Conservation (phyloP, 495 filamentous ascomycete species). For the Polyplosphaeria fusca region DNA sequence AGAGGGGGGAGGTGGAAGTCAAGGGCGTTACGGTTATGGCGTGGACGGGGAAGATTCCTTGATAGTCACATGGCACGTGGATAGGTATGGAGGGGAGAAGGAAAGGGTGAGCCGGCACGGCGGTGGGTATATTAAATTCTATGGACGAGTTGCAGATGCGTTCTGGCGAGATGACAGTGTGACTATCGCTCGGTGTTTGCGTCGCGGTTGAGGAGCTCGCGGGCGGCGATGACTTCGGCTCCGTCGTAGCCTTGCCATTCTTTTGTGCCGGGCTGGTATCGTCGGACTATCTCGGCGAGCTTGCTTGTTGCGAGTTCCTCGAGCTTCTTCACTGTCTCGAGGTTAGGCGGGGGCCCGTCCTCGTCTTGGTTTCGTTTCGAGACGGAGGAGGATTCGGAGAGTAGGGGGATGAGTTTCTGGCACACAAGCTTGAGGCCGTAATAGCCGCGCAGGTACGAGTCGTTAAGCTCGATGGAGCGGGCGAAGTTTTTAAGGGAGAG, state of each 20-base stretch:
- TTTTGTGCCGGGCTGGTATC: constrained; percentile 54
- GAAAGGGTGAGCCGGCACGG: too few relatives aligned
- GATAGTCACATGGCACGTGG: too few relatives aligned
- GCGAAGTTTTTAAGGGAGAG: constrained; percentile 80
- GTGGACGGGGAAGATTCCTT: constrained; percentile 32
- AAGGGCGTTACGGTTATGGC: constrained; percentile 34
- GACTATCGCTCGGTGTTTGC: constrained; percentile 37
- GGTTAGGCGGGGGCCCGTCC: constrained; percentile 38
- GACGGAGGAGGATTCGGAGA: constrained; percentile 21
- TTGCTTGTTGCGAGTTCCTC: constrained; percentile 69
- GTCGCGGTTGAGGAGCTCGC: constrained; percentile 61
- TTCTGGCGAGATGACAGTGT: neutral
- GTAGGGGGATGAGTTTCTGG: constrained; percentile 34
- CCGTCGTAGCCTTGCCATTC: constrained; percentile 71
- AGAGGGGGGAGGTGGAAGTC: constrained; percentile 35
- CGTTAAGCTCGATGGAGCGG: constrained; percentile 87
- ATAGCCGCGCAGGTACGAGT: constrained; percentile 85
- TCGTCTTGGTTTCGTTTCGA: constrained; percentile 37
- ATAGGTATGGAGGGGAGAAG: neutral
- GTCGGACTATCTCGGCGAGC: constrained; percentile 71
- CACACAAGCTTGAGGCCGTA: constrained; percentile 81
- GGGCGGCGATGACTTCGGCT: constrained; percentile 74
- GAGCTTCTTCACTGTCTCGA: constrained; percentile 60
- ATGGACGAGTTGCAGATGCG: too few relatives aligned
- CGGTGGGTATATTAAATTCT: too few relatives aligned